Evolutionary conservation across 2,329 filamentous ascomycete genomes (phyloP), one percentile per base, ranked within the genome.

Genomic region (Gnomoniopsis sp.): DNA sequence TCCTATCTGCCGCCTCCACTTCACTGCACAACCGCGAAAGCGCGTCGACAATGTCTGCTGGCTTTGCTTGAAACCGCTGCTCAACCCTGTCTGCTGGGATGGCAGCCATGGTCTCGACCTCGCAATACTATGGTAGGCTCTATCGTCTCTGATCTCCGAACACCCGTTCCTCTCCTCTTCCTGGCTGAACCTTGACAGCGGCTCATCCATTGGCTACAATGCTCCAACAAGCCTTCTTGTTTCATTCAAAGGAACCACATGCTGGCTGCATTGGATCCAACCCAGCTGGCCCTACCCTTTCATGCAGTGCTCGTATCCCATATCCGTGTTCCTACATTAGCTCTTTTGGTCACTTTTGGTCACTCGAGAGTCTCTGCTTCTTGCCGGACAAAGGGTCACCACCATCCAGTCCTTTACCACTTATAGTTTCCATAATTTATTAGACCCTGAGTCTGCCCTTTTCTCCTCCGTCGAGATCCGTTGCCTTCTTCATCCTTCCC

Each of bases 371-470:
- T 19, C n/a, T 41, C 14, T n/a, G n/a, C n/a, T n/a, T n/a, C n/a
- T n/a, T n/a, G 14, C n/a, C 49, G 46, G 21, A 3, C 19, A 19
- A 21, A 22, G 46, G 15, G 46, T 26, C n/a, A 21, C 19, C 23
- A 22, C 43, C 43, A 11, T 12, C 34, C n/a, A n/a, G n/a, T n/a
- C n/a, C n/a, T n/a, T n/a, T n/a, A n/a, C n/a, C n/a, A n/a, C n/a
- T n/a, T n/a, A n/a, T n/a, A n/a, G n/a, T n/a, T n/a, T n/a, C n/a
- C n/a, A n/a, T n/a, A n/a, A 30, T 15, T 44, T 61, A 59, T 61
- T 59, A 61, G 59, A 59, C 17, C 43, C 30, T 36, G 23, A 38
- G 52, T 53, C 30, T 44, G 21, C 56, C 59, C 59, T 49, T 34
- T 33, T 36, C 54, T 56, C 52, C 48, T 56, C 17, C 26, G 47